Evolutionary conservation across 345 rosid genomes (phyloP), one percentile per base, ranked within the genome.

Genomic region (Eucalyptus cloeziana): DNA sequence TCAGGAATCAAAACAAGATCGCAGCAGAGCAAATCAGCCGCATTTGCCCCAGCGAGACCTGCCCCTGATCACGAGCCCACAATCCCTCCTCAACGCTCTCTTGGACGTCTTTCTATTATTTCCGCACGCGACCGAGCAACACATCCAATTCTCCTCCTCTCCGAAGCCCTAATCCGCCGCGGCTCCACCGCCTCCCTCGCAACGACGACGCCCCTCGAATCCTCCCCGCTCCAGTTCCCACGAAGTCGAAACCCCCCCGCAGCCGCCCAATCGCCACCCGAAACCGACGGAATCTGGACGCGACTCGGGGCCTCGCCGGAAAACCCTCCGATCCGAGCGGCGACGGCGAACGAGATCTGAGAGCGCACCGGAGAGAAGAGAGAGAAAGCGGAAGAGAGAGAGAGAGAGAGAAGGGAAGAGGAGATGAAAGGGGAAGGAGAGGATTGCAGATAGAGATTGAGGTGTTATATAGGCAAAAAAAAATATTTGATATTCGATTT

Each of bases 11-110:
- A 5, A 5, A 49, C 9, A 60, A n/a, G 13, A 30, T 27, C 11
- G 14, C 10, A 33, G 27, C 44, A 22, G 76, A 62, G 50, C 56
- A 85, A 88, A 8, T 89, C 87, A 88, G 27, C 88, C 89, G 89
- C 92, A 88, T 86, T 89, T 88, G 87, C 89, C 92, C 88, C 90
- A 91, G 16, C 79, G 85, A 87, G 88, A 86, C 60, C 92, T 62
- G 86, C 88, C 71, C 33, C 90, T 87, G 71, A 86, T 85, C 51
- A 67, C 89, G 22, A 89, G 80, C 86, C 62, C 69, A 56, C 81
- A 87, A 43, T 86, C 86, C 56, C 86, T 87, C 88, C 80, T 50
- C 83, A 86, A n/a, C 19, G 80, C 49, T 24, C 86, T 76, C 24
- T 76, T 76, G 27, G 85, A 76, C 85, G 85, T 76, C 85, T 76